These are phyloP conservation scores for Gelatoporia subvermispora DNA, from an alignment of 768 basidiomycete genomes.

Conservation along the genomic window DNA sequence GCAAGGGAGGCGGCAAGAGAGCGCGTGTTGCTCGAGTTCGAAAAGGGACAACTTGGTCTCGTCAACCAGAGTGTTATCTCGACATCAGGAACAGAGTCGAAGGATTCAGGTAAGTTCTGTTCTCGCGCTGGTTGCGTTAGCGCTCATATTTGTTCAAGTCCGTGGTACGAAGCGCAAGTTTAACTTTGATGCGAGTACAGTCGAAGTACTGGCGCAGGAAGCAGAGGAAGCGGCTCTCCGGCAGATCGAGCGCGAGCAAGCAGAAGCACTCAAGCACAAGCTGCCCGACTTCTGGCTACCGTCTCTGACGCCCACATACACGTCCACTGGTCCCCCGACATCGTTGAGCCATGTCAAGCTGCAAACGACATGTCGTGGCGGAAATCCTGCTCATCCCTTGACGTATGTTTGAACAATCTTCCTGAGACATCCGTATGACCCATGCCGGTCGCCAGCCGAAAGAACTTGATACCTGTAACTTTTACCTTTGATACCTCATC, in stretches of 20 bases:
- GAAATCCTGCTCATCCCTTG: constrained; percentile 71
- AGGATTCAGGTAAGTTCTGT: constrained; percentile 25
- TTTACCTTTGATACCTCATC: constrained; percentile 55
- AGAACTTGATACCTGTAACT: constrained; percentile 75
- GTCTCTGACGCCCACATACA: constrained; percentile 81
- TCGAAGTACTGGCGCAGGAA: constrained; percentile 67
- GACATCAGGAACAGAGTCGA: constrained; percentile 34
- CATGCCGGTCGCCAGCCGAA: constrained; percentile 48
- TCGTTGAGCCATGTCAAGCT: constrained; percentile 78
- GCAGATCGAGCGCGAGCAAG: constrained; percentile 80
- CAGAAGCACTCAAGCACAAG: constrained; percentile 79
- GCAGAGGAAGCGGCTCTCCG: constrained; percentile 86
- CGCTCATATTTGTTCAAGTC: constrained; percentile 27
- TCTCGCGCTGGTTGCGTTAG: background rate
- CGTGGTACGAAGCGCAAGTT: constrained; percentile 81
- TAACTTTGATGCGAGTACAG: constrained; percentile 67
- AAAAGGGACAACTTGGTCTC: constrained; percentile 76
- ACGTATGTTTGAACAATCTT: constrained; percentile 44
- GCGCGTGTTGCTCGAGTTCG: constrained; percentile 86
- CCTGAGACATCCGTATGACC: background rate
- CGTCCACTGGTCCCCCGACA: constrained; percentile 53
- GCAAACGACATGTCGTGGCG: constrained; percentile 85
- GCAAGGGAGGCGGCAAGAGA: constrained; percentile 76
- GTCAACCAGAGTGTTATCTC: constrained; percentile 40
- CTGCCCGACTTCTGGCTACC: constrained; percentile 98